Conservation (phyloP, 257 asterid species). For the Apocynum venetum region DNA sequence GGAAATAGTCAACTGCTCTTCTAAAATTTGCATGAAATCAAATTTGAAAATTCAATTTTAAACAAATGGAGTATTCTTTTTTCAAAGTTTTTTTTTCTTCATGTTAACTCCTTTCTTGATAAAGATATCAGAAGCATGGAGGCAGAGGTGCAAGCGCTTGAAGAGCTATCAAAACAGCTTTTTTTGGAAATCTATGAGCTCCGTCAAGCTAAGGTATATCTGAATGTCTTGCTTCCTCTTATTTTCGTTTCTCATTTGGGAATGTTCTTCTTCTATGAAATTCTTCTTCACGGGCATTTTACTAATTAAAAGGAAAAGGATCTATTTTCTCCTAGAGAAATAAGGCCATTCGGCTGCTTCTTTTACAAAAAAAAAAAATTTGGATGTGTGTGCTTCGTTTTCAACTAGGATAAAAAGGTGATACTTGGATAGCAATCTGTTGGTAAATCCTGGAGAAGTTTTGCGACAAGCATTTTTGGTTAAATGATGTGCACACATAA, state of each 20-base stretch:
- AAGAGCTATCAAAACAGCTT: slow-evolving; percentile 91
- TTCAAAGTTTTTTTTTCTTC: slow-evolving; percentile 7
- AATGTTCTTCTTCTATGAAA: background rate
- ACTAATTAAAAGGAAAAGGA: background rate
- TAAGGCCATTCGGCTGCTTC: background rate
- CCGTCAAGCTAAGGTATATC: slow-evolving; percentile 94
- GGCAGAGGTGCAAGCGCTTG: slow-evolving; percentile 88
- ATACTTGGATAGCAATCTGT: background rate
- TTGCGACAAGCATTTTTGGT: background rate
- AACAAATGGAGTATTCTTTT: background rate
- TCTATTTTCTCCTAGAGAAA: background rate
- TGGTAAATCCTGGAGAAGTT: background rate
- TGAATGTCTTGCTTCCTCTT: slow-evolving; percentile 20
- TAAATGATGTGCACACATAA: background rate
- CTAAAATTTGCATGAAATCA: background rate
- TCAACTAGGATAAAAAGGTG: background rate
- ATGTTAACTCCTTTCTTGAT: slow-evolving; percentile 20
- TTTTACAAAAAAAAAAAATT: background rate
- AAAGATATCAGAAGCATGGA: slow-evolving; percentile 85
- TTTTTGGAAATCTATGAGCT: slow-evolving; percentile 96
- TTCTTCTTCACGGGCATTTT: background rate
- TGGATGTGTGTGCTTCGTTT: too few relatives aligned
- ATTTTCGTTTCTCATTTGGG: background rate
- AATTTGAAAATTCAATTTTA: background rate
- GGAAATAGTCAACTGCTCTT: background rate